Evolutionary conservation across 2,329 filamentous ascomycete species (phyloP), one percentile per base, ranked within the genome.

Genomic region (Colletotrichum brevisporum): DNA sequence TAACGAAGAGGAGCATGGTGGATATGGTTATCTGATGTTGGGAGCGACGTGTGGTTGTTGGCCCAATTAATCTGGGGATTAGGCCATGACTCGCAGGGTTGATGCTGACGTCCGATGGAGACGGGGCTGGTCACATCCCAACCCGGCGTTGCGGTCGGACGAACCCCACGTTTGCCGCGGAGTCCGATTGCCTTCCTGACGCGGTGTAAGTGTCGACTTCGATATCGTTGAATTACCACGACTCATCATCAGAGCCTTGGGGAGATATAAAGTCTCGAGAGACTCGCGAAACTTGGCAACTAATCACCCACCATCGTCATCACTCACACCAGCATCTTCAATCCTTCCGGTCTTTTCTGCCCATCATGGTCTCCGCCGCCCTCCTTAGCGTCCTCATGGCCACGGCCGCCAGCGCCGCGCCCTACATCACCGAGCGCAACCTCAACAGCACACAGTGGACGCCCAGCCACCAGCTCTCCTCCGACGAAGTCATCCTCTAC

Each of bases 301-400:
- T n/a, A 9, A 3, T 41, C 2, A 24, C 9, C 0, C 15, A 2
- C 18, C 2, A 2, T 51, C 6, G 3, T n/a, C 3, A 1, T 4
- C 18, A 4, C n/a, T 31, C 1, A 13, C 2, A n/a, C 15, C 2
- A 26, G 3, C 26, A 8, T 47, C 24, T 10, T 27, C 50, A 52
- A n/a, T 15, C 13, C 16, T 52, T 18, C n/a, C 47, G 18, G n/a
- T 26, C 31, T 50, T 48, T 4, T 56, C 24, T 24, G 21, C 24
- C 16, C 53, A 51, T 5, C 9, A 70, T 70, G 63, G 36, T 70
- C 36, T 56, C 67, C 15, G 24, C 48, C 5, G 27, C 18, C 24
- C n/a, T 70, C 6, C 10, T 67, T 24, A 54, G 21, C 27, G 48
- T 70, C n/a, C 6, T 67, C 10, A 41, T 63, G 58, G 57, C 64